phyloP scores from a whole-genome alignment of 345 rosid genomes.

The Toxicodendron radicans region DNA sequence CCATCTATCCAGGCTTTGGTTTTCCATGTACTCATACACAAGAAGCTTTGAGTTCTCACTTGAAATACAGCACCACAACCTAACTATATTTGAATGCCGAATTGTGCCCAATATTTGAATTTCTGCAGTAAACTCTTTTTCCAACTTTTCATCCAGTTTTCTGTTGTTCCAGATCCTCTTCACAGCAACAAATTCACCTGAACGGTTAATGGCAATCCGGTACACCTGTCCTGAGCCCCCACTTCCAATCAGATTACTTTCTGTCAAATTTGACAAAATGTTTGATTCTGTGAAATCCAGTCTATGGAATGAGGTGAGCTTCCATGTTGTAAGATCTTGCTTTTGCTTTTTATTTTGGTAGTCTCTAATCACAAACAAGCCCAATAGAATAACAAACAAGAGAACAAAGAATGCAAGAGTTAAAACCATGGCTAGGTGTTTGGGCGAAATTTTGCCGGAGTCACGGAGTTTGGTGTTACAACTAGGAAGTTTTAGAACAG shows the following conservation, averaged over 20 bases:
- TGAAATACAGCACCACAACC: conserved; percentile 80
- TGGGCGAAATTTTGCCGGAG: conserved; percentile 45
- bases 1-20: conserved; percentile 84
- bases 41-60: conserved; percentile 83
- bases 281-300: conserved; percentile 61
- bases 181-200: conserved; percentile 72
- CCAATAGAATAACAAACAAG: conserved; percentile 27
- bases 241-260: conserved; percentile 74
- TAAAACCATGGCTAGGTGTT: conserved; percentile 44
- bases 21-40: conserved; percentile 90
- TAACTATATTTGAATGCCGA: conserved; percentile 81
- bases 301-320: conserved; percentile 76
- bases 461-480: conserved; percentile 33
- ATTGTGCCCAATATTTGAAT: conserved; percentile 74
- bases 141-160: conserved; percentile 52
- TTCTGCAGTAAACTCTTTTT: conserved; percentile 78
- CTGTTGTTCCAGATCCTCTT: conserved; percentile 71
- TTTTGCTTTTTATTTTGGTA: conserved; percentile 40
- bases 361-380: conserved; percentile 48
- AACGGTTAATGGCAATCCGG: conserved; percentile 36
- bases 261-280: conserved; percentile 64
- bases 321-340: conserved; percentile 57
- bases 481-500: conserved; percentile 52
- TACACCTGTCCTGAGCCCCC: conserved; percentile 95
- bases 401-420: conserved; percentile 38